A percentile compares a stretch with the other conserved stretches of the same genome.
phyloP scores from a whole-genome alignment of 208 protist species.

The Zelonia costaricensis region DNA sequence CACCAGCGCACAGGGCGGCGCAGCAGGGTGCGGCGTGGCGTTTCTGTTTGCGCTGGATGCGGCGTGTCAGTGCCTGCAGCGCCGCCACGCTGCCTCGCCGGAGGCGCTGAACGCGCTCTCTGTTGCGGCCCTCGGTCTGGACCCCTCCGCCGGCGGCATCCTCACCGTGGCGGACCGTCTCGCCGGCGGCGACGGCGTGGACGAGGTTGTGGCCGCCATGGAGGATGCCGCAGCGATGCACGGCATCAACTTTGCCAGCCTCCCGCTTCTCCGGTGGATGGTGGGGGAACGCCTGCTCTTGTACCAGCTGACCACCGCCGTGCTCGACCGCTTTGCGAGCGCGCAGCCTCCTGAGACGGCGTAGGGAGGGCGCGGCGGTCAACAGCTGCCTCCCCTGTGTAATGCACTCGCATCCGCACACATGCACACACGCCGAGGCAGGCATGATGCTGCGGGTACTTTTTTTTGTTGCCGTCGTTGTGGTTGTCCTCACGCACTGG shows the following conservation, averaged over 20 bases:
- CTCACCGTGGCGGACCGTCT: constrained; percentile 46
- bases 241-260: constrained; percentile 19
- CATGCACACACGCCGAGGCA: too few relatives aligned
- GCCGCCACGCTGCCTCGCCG: constrained; percentile 30
- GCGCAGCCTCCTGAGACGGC: too few relatives aligned
- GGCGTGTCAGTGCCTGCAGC: constrained; percentile 40
- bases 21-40: constrained; percentile 10
- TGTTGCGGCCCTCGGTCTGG: constrained; percentile 49
- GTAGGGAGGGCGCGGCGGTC: too few relatives aligned
- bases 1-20: neutral
- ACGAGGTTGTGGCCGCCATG: constrained; percentile 17
- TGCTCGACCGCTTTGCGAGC: constrained; percentile 13
- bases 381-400: too few relatives aligned
- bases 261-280: constrained; percentile 40
- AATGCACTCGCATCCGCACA: too few relatives aligned
- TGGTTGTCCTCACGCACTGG: too few relatives aligned
- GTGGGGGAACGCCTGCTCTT: constrained; percentile 21
- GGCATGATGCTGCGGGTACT: too few relatives aligned
- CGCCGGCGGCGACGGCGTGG: constrained; percentile 18
- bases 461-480: too few relatives aligned
- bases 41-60: constrained; percentile 47
- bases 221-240: neutral
- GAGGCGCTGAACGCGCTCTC: constrained; percentile 56
- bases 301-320: constrained; percentile 17
- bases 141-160: constrained; percentile 52